Evolutionary conservation across 208 protist species (phyloP).

Genomic region (Giardia duodenalis): DNA sequence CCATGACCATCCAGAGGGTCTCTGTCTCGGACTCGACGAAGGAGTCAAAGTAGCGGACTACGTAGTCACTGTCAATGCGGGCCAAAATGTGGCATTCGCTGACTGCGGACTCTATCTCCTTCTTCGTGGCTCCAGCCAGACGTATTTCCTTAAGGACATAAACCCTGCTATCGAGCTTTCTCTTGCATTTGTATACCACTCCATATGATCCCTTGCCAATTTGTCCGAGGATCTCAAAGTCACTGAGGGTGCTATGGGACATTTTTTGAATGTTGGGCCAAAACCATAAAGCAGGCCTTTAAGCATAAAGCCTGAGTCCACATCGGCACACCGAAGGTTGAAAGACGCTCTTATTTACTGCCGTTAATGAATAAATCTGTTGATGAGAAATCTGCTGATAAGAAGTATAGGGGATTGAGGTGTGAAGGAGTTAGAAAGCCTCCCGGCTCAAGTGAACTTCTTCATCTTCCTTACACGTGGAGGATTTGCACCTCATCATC

Average conservation of each 20-base stretch:
- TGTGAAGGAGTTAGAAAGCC: too few relatives aligned
- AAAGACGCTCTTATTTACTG: too few relatives aligned
- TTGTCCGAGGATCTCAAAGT: conserved; percentile 15
- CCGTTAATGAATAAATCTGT: too few relatives aligned
- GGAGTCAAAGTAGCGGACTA: conserved; percentile 16
- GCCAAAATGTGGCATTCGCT: conserved; percentile 26
- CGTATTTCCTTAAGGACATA: conserved; percentile 21
- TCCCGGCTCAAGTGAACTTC: background rate
- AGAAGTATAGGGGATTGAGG: too few relatives aligned
- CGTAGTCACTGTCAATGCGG: background rate
- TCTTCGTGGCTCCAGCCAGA: background rate
- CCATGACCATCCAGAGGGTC: conserved; percentile 27
- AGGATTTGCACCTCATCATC: background rate
- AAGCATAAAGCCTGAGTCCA: too few relatives aligned
- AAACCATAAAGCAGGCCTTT: too few relatives aligned
- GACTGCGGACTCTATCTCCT: conserved; percentile 5
- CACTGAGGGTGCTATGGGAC: background rate
- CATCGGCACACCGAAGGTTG: too few relatives aligned
- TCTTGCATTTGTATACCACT: background rate
- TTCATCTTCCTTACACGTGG: background rate
- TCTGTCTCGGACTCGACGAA: conserved; percentile 8
- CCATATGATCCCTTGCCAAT: conserved; percentile 9
- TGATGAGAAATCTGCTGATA: too few relatives aligned
- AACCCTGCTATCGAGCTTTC: background rate
- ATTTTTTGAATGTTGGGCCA: too few relatives aligned